Conservation (phyloP, 2,329 filamentous ascomycete species). For the Ceratocystiopsis sp. region DNA sequence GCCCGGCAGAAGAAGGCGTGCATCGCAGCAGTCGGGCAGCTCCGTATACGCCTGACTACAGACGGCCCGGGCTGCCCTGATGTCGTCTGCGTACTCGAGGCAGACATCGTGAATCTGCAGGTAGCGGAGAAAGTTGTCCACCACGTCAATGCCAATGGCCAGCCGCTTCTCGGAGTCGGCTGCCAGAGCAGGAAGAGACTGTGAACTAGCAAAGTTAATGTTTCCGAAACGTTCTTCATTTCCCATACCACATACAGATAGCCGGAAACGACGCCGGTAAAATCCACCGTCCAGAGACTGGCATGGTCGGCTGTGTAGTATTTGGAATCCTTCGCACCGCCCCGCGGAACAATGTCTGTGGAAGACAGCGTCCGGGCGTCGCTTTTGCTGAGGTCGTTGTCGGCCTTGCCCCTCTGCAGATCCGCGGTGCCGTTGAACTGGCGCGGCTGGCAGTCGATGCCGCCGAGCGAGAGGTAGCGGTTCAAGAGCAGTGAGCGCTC, state of each 20-base stretch:
- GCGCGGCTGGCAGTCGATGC: constrained; percentile 43
- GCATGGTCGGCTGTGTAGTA: constrained; percentile 33
- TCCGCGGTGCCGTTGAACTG: constrained; percentile 39
- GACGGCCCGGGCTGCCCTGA: constrained; percentile 46
- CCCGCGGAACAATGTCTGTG: constrained; percentile 37
- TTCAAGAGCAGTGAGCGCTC: constrained; percentile 49
- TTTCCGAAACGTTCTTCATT: neutral
- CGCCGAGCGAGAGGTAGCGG: constrained; percentile 70
- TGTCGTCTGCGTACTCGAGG: constrained; percentile 54
- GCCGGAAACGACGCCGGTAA: constrained; percentile 56
- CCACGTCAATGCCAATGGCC: constrained; percentile 44
- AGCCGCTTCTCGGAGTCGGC: constrained; percentile 25
- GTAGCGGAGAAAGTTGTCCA: constrained; percentile 81
- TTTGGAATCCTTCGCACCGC: constrained; percentile 18
- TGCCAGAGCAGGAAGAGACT: neutral
- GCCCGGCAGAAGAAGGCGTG: constrained; percentile 46
- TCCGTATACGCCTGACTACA: constrained; percentile 53
- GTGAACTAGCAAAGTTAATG: neutral
- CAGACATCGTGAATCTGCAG: constrained; percentile 72
- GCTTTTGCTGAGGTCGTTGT: constrained; percentile 34
- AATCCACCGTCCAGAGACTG: constrained; percentile 63
- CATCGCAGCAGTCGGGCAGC: constrained; percentile 38
- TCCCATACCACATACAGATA: constrained; percentile 44
- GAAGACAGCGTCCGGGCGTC: constrained; percentile 49
- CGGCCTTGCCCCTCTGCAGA: constrained; percentile 17